A percentile compares a stretch with the other conserved stretches of the same genome.
Evolutionary conservation across 1,284 basidiomycete genomes (phyloP).

Genomic region (Ceratobasidium sp.): DNA sequence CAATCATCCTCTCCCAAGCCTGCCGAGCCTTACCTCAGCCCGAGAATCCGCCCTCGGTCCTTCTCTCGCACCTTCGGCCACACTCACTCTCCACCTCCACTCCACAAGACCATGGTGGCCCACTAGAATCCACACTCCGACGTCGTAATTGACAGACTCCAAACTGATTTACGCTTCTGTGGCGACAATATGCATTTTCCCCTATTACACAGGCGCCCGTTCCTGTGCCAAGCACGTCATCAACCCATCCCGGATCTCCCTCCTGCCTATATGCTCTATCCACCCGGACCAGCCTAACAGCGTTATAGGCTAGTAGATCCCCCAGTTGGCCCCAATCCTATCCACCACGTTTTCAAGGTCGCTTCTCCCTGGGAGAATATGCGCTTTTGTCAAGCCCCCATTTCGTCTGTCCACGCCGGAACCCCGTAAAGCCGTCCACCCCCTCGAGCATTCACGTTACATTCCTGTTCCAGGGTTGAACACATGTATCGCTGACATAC

Average conservation of each 20-base stretch:
- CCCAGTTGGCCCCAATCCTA: background rate
- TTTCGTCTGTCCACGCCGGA: slow-evolving; percentile 2
- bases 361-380: slow-evolving; percentile 3
- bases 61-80: background rate
- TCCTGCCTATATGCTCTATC: slow-evolving; percentile 1
- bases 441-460: background rate
- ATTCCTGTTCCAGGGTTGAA: background rate
- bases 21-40: background rate
- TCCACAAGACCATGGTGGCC: background rate
- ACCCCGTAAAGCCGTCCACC: slow-evolving; percentile 4
- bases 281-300: too few relatives aligned
- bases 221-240: background rate
- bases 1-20: background rate
- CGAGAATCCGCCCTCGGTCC: background rate
- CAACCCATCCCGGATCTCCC: background rate
- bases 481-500: slow-evolving; percentile 17
- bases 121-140: slow-evolving; percentile 1
- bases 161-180: background rate
- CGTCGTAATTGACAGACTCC: background rate
- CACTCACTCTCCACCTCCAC: background rate
- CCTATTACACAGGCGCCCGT: slow-evolving; percentile 9
- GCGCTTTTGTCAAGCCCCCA: background rate
- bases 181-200: background rate
- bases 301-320: background rate
- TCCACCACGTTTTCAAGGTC: background rate